Evolutionary conservation across 78 protist species (phyloP).

Genomic region (Tieghemostelium lacteum): DNA sequence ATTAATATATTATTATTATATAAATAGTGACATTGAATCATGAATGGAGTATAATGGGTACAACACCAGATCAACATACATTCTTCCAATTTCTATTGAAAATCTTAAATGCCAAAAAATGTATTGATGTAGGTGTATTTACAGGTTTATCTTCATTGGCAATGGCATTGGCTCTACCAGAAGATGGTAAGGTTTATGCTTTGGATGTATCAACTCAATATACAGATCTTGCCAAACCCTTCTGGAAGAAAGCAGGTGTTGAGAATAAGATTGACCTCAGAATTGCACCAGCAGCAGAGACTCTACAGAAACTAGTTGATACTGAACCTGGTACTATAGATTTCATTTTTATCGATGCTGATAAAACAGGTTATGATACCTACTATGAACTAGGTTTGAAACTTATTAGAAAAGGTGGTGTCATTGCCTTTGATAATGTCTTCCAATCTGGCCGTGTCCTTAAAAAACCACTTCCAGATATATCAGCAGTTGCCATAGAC

Average conservation of each 20-base stretch:
- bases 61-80: constrained; percentile 28
- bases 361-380: constrained; percentile 72
- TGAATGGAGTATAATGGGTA: background rate
- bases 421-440: constrained; percentile 83
- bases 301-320: constrained; percentile 59
- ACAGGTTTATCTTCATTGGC: constrained; percentile 79
- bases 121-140: constrained; percentile 86
- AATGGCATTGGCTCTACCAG: constrained; percentile 79
- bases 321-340: constrained; percentile 80
- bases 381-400: constrained; percentile 81
- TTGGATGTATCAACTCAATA: constrained; percentile 82
- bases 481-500: constrained; percentile 48
- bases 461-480: background rate
- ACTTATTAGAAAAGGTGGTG: constrained; percentile 81
- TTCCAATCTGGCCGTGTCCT: constrained; percentile 59
- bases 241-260: constrained; percentile 84
- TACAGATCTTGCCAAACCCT: constrained; percentile 48
- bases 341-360: constrained; percentile 89
- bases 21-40: background rate
- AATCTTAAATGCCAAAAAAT: constrained; percentile 71
- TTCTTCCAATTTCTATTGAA: constrained; percentile 29
- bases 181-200: constrained; percentile 80
- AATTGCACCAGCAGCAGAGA: constrained; percentile 80
- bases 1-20: background rate
- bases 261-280: constrained; percentile 71